Conservation (phyloP, 176 grass and related monocot species). For the Microstegium vimineum region DNA sequence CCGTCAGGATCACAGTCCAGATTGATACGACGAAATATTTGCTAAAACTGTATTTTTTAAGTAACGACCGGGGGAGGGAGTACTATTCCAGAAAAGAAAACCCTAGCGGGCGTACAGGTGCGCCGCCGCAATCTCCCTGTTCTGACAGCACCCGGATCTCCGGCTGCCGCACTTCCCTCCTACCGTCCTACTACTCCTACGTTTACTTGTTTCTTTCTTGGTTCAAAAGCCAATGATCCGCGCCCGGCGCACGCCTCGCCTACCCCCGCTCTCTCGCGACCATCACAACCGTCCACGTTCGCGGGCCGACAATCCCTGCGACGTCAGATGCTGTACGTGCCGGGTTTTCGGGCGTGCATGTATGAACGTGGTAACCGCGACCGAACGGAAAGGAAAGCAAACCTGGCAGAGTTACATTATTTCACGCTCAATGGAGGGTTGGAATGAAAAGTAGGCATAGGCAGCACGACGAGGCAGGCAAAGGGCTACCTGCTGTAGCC, state of each 20-base stretch:
- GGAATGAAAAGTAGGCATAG: background rate
- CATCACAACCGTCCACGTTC: constrained; percentile 35
- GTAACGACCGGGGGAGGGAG: too few species aligned
- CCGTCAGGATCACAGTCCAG: too few species aligned
- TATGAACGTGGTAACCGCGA: constrained; percentile 3
- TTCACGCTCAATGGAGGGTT: fast-evolving
- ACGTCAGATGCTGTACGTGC: constrained; percentile 23
- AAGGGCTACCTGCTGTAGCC: background rate
- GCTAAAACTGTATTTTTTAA: too few species aligned
- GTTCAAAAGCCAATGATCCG: constrained; percentile 24
- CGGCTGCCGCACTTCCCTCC: background rate
- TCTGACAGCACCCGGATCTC: background rate
- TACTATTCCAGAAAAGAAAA: too few species aligned
- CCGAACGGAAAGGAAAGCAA: constrained; percentile 14
- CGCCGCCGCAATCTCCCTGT: background rate
- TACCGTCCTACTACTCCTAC: too few species aligned
- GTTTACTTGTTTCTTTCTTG: constrained; percentile 34
- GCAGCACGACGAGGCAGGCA: background rate
- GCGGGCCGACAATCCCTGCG: background rate
- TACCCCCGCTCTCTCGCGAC: background rate
- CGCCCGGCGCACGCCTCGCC: background rate
- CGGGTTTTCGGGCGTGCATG: background rate
- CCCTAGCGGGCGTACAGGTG: constrained; percentile 26
- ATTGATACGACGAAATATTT: too few species aligned
- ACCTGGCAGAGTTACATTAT: background rate